Percentiles rank a stretch among this genome's conserved stretches.
Evolutionary conservation across 148 eudicot species (phyloP).

Genomic region (Fagopyrum homotropicum): DNA sequence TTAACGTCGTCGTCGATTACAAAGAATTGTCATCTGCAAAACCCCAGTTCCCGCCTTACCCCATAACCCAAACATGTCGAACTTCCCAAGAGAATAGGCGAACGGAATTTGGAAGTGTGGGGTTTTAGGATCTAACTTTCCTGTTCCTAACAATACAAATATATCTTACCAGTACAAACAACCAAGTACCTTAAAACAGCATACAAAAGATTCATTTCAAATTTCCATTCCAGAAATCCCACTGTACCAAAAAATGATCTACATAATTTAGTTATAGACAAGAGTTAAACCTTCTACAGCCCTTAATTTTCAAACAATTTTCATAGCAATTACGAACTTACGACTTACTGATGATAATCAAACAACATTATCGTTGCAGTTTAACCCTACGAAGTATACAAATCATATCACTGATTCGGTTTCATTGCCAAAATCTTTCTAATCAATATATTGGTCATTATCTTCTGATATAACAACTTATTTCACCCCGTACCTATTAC

Average conservation of each 20-base stretch:
- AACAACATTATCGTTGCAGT: not conserved
- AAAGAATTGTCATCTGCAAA: not conserved
- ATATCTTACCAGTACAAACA: not conserved
- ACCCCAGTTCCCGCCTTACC: not conserved
- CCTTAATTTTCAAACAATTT: not conserved
- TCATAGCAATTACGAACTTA: not conserved
- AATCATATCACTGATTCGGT: not conserved
- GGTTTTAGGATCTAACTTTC: not conserved
- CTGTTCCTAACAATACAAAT: not conserved
- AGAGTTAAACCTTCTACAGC: not conserved
- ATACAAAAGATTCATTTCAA: not conserved
- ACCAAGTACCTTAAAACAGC: not conserved
- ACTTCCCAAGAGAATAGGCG: not conserved
- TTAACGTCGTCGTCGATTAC: not conserved
- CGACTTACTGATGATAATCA: not conserved
- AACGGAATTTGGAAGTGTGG: not conserved
- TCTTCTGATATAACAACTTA: not conserved
- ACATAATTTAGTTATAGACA: not conserved
- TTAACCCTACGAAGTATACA: not conserved
- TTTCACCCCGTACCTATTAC: not conserved
- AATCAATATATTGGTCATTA: not conserved
- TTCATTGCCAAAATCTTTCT: not conserved
- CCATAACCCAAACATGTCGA: not conserved
- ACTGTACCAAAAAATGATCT: not conserved
- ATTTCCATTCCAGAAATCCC: not conserved